Evolutionary conservation across 2,329 filamentous ascomycete species (phyloP).

Genomic region (Epichloe amarillans): DNA sequence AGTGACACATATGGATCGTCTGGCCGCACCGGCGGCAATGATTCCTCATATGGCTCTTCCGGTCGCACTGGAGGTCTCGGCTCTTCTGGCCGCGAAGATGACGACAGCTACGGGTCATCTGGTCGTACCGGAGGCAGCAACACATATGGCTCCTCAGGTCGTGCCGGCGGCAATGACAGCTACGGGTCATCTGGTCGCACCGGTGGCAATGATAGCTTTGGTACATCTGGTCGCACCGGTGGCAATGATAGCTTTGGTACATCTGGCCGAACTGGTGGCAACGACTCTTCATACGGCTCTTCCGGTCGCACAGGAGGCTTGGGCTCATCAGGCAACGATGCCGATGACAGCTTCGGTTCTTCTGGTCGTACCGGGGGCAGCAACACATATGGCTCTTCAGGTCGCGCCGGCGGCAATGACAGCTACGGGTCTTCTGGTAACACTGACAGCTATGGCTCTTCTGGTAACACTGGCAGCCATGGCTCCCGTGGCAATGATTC

Average conservation of each 20-base stretch:
- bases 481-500: constrained; percentile 4
- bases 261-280: too few relatives aligned
- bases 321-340: constrained; percentile 4
- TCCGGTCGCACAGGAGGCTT: constrained; percentile 4
- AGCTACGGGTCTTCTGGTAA: constrained; percentile 8
- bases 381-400: constrained; percentile 2
- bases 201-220: constrained; percentile 9
- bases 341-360: constrained; percentile 9
- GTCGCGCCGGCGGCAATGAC: too few relatives aligned
- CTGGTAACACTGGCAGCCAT: constrained; percentile 1
- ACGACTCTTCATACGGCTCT: constrained; percentile 7
- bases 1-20: constrained; percentile 8
- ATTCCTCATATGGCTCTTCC: constrained; percentile 4
- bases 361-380: constrained; percentile 7
- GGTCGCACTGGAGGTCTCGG: constrained; percentile 3
- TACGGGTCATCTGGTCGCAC: too few relatives aligned
- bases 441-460: constrained; percentile 12
- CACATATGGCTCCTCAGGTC: constrained; percentile 7
- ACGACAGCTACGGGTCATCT: constrained; percentile 7
- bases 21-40: constrained; percentile 8
- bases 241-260: constrained; percentile 1
- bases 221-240: constrained; percentile 8
- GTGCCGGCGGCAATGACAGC: too few relatives aligned
- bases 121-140: constrained; percentile 8
- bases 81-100: too few relatives aligned